Conservation (phyloP, 2,329 filamentous ascomycete genomes). For the Cladosporium oxysporum region DNA sequence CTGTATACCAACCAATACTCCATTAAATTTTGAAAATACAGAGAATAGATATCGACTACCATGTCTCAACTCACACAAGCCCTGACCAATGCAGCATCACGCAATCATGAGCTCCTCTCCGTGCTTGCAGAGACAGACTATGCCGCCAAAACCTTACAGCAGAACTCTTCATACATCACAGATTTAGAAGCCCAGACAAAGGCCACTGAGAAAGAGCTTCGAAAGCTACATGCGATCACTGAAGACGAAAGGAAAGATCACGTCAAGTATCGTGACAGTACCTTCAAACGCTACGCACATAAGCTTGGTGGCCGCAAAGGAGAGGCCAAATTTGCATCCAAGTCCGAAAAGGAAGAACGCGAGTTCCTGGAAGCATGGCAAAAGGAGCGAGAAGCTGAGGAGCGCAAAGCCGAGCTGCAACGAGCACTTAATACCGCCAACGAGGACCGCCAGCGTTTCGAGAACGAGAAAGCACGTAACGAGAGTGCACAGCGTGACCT, state of each 20-base stretch:
- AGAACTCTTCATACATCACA: conserved; percentile 49
- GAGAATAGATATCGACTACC: neutral
- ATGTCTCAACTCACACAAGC: conserved; percentile 15
- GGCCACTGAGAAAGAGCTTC: conserved; percentile 42
- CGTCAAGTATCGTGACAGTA: conserved; percentile 55
- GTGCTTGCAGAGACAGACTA: conserved; percentile 54
- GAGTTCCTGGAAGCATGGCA: conserved; percentile 59
- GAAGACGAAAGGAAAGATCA: conserved; percentile 55
- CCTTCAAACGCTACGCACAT: conserved; percentile 55
- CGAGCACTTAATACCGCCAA: conserved; percentile 46
- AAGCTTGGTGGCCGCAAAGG: conserved; percentile 51
- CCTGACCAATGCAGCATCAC: conserved; percentile 25
- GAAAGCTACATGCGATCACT: conserved; percentile 44
- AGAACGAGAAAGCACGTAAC: conserved; percentile 37
- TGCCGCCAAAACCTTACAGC: conserved; percentile 48
- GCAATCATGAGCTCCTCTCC: conserved; percentile 44
- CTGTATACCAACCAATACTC: neutral
- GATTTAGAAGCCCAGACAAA: conserved; percentile 49
- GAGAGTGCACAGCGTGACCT: conserved; percentile 51
- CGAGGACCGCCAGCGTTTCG: conserved; percentile 40
- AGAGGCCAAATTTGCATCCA: conserved; percentile 50
- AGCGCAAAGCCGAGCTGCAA: conserved; percentile 45
- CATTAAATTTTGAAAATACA: neutral
- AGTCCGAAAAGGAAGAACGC: conserved; percentile 55
- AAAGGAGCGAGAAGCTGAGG: conserved; percentile 49